Evolutionary conservation across 2,329 filamentous ascomycete species (phyloP), one percentile per base, ranked within the genome.

Genomic region (Epichloe glyceriae): DNA sequence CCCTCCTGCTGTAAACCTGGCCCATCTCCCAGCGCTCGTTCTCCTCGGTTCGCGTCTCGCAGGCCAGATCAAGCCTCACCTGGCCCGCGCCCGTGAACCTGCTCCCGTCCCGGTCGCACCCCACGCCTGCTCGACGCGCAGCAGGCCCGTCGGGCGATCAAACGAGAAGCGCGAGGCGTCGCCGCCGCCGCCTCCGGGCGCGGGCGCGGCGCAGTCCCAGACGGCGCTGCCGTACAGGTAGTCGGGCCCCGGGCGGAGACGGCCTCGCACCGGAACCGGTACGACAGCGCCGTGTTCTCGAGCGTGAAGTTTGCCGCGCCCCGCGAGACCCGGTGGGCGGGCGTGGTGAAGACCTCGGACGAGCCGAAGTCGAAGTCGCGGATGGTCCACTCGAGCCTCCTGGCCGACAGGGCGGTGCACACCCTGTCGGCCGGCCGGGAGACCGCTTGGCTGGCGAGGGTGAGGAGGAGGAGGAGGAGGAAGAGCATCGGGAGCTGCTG

Each of bases 221-320:
- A 26, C 40, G 10, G 8, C 12, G 40, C 20, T 19, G 30, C 17
- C 47, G 30, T 42, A 26, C 6, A 49, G 43, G 33, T 33, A 44
- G 30, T 26, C 30, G 12, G 47, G 47, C 39, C 3, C 5, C 17
- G 47, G 19, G 39, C 15, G n/a, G 47, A 49, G 20, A 37, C 17
- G 6, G 17, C 47, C 22, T 33, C 26, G 40, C 47, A 49, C 12
- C 4, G 19, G 26, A 42, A 37, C 17, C 12, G 43, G 33, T 49
- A 34, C 10, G 17, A 15, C n/a, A 49, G 40, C 26, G 47, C 47
- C 10, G 39, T 40, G 47, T 49, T 49, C 33, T 44, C 22, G 12
- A 49, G 47, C 47, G 47, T 49, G 10, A 49, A 49, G 47, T 26
- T 44, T 30, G 40, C 19, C 11, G 20, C n/a, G n/a, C 19, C 47